These are phyloP conservation scores for Debaryomyces coudertii DNA, from an alignment of 1,139 yeast genomes.

Conservation along the genomic window DNA sequence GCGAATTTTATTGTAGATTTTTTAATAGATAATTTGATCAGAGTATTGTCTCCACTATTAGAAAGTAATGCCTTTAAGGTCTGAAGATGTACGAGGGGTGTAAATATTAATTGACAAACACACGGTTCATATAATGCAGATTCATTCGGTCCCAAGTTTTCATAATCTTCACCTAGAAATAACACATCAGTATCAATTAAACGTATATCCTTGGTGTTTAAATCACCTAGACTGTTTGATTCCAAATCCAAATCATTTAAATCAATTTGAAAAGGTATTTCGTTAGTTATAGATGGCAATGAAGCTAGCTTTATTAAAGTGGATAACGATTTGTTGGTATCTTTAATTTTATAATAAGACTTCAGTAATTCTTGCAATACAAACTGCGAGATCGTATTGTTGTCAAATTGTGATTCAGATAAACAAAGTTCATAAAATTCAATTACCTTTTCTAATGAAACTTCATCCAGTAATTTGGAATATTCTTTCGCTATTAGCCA, in stretches of 20 bases:
- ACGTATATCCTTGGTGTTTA: conserved; percentile 4
- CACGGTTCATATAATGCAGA: conserved; percentile 23
- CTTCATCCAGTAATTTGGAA: conserved; percentile 30
- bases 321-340: conserved; percentile 5
- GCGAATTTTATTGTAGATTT: conserved; percentile 17
- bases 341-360: conserved; percentile 14
- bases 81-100: conserved; percentile 16
- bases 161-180: conserved; percentile 16
- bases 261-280: neutral
- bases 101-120: conserved; percentile 23
- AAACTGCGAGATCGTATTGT: conserved; percentile 12
- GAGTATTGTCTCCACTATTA: neutral
- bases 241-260: neutral
- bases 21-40: conserved; percentile 16
- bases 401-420: conserved; percentile 2
- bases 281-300: neutral
- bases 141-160: conserved; percentile 11
- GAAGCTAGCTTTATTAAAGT: conserved; percentile 16
- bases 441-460: conserved; percentile 36
- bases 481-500: conserved; percentile 55
- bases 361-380: conserved; percentile 15
- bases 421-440: conserved; percentile 31
- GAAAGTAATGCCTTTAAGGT: conserved; percentile 18
- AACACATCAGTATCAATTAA: conserved; percentile 20
- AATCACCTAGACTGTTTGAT: neutral